Conservation (phyloP, 2,329 filamentous ascomycete genomes). For the Penicillium glabrum region DNA sequence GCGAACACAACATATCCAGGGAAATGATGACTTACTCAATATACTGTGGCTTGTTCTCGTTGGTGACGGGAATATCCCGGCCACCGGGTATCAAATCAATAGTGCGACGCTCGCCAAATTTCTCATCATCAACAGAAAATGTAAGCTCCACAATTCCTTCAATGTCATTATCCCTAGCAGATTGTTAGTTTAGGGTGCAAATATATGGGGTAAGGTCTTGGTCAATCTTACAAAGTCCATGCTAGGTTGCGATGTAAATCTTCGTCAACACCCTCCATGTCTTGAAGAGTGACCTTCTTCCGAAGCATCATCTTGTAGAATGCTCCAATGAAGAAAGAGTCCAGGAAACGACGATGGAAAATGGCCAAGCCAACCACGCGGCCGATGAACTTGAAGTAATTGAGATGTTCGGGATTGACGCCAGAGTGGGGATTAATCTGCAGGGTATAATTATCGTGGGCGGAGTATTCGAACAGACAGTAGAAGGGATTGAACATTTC, state of each 20-base stretch:
- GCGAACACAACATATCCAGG: background rate
- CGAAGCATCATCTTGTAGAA: slow-evolving; percentile 99
- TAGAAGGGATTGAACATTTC: slow-evolving; percentile 99
- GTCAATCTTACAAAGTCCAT: slow-evolving; percentile 74
- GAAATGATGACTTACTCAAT: slow-evolving; percentile 67
- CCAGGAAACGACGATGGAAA: slow-evolving; percentile 95
- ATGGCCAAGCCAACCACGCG: slow-evolving; percentile 95
- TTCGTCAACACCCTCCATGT: slow-evolving; percentile 99
- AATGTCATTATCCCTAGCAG: slow-evolving; percentile 80
- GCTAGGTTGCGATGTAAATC: slow-evolving; percentile 95
- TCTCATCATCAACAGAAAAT: slow-evolving; percentile 95
- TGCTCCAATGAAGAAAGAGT: slow-evolving; percentile 98
- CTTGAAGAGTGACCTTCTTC: slow-evolving; percentile 85
- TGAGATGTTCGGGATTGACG: slow-evolving; percentile 98
- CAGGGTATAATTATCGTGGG: slow-evolving; percentile 99
- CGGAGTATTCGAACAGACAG: slow-evolving; percentile 98
- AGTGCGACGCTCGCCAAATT: slow-evolving; percentile 90
- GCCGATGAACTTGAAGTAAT: slow-evolving; percentile 99
- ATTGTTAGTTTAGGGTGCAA: background rate
- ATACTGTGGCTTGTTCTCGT: slow-evolving; percentile 99
- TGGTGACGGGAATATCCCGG: slow-evolving; percentile 90
- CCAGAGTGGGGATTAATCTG: slow-evolving; percentile 99
- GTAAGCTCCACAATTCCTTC: slow-evolving; percentile 92
- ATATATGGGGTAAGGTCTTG: background rate
- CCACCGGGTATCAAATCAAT: slow-evolving; percentile 92